These are phyloP conservation scores for Trichoderma aggressivum DNA, from an alignment of 2,329 filamentous ascomycete species.

Conservation along the genomic window DNA sequence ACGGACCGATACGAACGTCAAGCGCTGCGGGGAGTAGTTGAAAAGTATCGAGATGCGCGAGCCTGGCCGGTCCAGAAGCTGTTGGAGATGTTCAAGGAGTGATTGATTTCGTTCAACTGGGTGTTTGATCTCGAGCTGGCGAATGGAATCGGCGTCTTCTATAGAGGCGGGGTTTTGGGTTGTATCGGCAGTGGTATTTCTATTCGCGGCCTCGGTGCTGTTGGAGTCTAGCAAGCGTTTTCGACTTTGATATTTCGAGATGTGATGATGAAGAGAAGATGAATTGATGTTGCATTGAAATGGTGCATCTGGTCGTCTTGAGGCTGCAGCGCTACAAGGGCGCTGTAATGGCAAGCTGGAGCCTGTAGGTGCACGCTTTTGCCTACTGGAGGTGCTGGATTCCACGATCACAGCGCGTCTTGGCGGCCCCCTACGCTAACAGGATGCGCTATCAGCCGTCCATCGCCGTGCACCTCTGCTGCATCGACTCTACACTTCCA, in stretches of 20 bases:
- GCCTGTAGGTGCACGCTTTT: neutral
- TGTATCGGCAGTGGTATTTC: neutral
- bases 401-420: neutral
- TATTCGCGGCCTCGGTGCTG: neutral
- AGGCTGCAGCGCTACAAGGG: neutral
- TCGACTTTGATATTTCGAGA: neutral
- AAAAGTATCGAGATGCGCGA: conserved; percentile 43
- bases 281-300: too few relatives aligned
- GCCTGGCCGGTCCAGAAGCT: conserved; percentile 40
- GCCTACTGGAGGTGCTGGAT: neutral
- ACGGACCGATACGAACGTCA: conserved; percentile 38
- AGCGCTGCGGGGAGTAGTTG: conserved; percentile 39
- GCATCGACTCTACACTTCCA: too few relatives aligned
- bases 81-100: conserved; percentile 34
- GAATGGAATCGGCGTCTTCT: neutral
- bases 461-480: neutral
- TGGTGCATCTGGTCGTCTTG: neutral
- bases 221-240: neutral
- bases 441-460: neutral
- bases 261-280: neutral
- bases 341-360: neutral
- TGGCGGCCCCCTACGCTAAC: neutral
- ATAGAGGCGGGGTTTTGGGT: neutral
- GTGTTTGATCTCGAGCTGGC: neutral
- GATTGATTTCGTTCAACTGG: neutral